Evolutionary conservation across 1,284 basidiomycete species (phyloP).

Genomic region (Pascua guehoae): DNA sequence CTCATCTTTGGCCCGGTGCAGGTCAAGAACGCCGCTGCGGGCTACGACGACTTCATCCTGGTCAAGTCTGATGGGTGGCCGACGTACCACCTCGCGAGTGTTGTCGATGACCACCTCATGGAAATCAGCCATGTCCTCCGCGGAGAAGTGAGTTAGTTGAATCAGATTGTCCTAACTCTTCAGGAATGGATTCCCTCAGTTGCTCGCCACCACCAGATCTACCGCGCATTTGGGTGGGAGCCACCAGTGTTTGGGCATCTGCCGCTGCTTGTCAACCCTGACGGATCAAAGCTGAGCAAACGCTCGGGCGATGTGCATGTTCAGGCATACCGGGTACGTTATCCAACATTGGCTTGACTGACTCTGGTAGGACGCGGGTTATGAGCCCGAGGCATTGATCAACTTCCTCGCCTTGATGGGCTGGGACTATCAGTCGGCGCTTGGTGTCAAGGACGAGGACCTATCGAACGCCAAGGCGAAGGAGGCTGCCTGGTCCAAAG

Average conservation of each 20-base stretch:
- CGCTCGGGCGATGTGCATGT: slow-evolving; percentile 85
- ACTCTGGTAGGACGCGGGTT: slow-evolving; percentile 57
- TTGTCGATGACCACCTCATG: slow-evolving; percentile 96
- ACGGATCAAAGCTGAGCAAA: slow-evolving; percentile 94
- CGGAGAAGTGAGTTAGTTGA: slow-evolving; percentile 65
- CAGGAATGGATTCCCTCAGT: slow-evolving; percentile 92
- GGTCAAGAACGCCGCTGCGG: slow-evolving; percentile 19
- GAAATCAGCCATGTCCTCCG: slow-evolving; percentile 90
- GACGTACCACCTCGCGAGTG: slow-evolving; percentile 93
- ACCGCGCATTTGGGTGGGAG: slow-evolving; percentile 67
- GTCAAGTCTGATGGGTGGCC: slow-evolving; percentile 90
- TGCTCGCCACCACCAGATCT: slow-evolving; percentile 88
- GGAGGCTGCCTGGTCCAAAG: slow-evolving; percentile 40
- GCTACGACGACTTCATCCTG: slow-evolving; percentile 78
- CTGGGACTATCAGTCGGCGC: slow-evolving; percentile 63
- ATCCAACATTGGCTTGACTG: neutral
- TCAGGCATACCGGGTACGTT: slow-evolving; percentile 72
- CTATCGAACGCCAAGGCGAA: neutral
- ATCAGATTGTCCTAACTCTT: neutral
- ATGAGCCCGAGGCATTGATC: slow-evolving; percentile 82
- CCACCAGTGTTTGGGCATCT: slow-evolving; percentile 86
- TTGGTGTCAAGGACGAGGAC: neutral
- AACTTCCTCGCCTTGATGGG: slow-evolving; percentile 94
- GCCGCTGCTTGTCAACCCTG: slow-evolving; percentile 81
- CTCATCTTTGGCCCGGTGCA: slow-evolving; percentile 34